phyloP scores from a whole-genome alignment of 176 grass and related monocot genomes.

The Aegilops tauschii region DNA sequence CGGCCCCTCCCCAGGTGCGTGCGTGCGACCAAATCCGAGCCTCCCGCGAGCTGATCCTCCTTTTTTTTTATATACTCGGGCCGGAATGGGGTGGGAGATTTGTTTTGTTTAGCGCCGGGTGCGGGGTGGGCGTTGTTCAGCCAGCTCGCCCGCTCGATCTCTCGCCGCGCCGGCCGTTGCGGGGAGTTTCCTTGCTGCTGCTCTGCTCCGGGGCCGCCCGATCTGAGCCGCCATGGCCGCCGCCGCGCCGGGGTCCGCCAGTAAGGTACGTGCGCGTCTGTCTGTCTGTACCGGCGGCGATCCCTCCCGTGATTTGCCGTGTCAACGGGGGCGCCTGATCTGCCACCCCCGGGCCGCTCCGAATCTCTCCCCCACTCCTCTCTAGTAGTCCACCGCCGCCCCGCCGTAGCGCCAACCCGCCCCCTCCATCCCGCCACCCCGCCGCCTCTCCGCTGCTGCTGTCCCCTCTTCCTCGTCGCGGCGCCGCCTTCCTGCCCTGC shows the following conservation, averaged over 20 bases:
- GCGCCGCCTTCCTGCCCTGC: background rate
- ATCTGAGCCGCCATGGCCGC: constrained; percentile 52
- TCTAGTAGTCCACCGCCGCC: background rate
- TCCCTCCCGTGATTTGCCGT: background rate
- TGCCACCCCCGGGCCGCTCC: background rate
- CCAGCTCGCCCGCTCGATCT: background rate
- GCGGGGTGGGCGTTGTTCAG: background rate
- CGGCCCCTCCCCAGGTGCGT: background rate
- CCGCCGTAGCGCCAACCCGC: no score
- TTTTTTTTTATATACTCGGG: no score
- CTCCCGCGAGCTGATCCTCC: no score
- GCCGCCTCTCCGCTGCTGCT: no score
- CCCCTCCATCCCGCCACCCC: no score
- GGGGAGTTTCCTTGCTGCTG: background rate
- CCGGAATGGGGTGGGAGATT: background rate
- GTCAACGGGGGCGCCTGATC: background rate
- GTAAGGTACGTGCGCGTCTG: constrained; percentile 27
- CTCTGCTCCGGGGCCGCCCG: background rate
- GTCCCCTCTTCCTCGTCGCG: no score
- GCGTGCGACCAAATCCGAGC: constrained; percentile 25
- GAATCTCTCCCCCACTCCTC: background rate
- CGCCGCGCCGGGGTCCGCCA: constrained; percentile 37
- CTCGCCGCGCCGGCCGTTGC: background rate
- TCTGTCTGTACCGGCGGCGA: background rate
- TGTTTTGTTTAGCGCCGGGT: constrained; percentile 29